Evolutionary conservation across 2,329 filamentous ascomycete species (phyloP), one percentile per base, ranked within the genome.

Genomic region (Curvularia hawaiiensis): DNA sequence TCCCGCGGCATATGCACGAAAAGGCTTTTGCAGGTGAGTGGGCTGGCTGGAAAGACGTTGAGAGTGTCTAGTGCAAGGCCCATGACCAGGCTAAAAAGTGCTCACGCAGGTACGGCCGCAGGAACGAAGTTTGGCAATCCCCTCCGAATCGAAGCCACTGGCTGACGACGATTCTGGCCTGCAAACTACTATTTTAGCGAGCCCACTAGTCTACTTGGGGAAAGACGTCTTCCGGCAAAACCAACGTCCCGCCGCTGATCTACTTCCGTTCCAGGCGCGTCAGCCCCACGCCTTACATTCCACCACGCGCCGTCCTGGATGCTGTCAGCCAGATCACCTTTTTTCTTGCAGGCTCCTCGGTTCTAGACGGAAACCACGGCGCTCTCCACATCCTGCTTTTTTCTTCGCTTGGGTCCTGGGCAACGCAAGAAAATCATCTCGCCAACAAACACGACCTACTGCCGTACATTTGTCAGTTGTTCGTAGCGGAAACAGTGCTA

Each of bases 81-180:
- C 60, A 51, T 60, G 60, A 46, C 58, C 57, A 55, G 58, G 26
- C 24, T 33, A n/a, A 31, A n/a, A n/a, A n/a, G 54, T 43, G 44
- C 44, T 48, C 52, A 26, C 56, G 57, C 63, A 61, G 60, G 60
- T 48, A 63, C 62, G 59, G 58, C 52, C 41, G 58, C 60, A 59
- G 61, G 59, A 60, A 60, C 61, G 53, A 57, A 44, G 56, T 48
- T 49, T 43, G 51, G 49, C 35, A 38, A 51, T 46, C 28, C 48
- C 41, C 50, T 30, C 38, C 50, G 44, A 18, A 41, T 47, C 35
- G 39, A 56, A 43, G 45, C 48, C 41, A 44, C 35, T 28, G 26
- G 26, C 26, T 28, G 26, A 28, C 26, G 26, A 28, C 30, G n/a
- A 38, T 38, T 62, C 58, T 61, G 48, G 60, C 61, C 63, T 47